Conservation (phyloP, 495 filamentous ascomycete species). For the Staphylotrichum tortipilum region DNA sequence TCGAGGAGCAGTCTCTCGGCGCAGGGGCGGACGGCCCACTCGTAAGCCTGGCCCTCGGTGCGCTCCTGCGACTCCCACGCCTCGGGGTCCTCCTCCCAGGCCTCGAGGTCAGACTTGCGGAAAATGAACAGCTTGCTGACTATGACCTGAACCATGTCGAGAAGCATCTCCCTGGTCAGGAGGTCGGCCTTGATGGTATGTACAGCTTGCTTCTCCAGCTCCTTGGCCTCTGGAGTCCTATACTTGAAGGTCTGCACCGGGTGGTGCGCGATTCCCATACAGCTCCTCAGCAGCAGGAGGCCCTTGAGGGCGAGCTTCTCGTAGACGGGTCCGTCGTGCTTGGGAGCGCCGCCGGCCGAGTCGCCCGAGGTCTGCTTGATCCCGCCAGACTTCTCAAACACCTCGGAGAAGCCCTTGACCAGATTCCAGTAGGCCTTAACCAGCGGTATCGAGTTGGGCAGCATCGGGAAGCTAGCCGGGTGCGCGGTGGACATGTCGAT, state of each 20-base stretch:
- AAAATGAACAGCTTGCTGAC: conserved; percentile 86
- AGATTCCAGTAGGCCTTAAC: conserved; percentile 77
- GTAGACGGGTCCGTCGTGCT: conserved; percentile 50
- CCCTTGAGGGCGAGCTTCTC: conserved; percentile 75
- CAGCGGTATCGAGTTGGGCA: conserved; percentile 68
- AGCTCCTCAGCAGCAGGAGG: conserved; percentile 73
- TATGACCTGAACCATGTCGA: conserved; percentile 69
- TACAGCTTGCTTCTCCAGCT: conserved; percentile 57
- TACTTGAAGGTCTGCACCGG: conserved; percentile 76
- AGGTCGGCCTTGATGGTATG: conserved; percentile 59
- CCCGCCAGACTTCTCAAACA: conserved; percentile 47
- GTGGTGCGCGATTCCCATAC: conserved; percentile 72
- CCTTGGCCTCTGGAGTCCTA: conserved; percentile 57
- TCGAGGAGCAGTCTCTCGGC: conserved; percentile 91
- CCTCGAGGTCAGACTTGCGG: conserved; percentile 69
- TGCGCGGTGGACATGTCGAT: conserved; percentile 69
- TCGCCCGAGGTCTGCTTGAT: conserved; percentile 38
- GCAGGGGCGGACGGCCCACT: conserved; percentile 82
- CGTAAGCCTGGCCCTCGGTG: conserved; percentile 67
- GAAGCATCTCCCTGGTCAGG: conserved; percentile 63
- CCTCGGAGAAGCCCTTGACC: conserved; percentile 63
- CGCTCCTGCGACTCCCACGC: conserved; percentile 87
- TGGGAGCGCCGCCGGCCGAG: conserved; percentile 42
- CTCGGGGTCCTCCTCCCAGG: conserved; percentile 88
- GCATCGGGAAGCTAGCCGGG: conserved; percentile 67